Base-by-base conservation (phyloP, 768 basidiomycete genomes). In the Leccinum longicurvipes region DNA sequence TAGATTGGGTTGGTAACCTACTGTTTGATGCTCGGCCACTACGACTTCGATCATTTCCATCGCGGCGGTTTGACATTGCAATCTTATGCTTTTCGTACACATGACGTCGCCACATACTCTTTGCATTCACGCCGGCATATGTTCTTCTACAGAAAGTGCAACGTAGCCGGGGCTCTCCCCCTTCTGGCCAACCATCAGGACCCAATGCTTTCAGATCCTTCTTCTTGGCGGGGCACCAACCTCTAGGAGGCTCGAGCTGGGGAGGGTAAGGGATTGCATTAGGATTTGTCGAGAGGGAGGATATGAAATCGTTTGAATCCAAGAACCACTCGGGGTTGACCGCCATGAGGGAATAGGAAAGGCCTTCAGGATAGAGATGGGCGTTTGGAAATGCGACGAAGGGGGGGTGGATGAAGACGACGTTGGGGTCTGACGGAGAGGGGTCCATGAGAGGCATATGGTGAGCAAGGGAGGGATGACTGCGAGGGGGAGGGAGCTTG, bases 41-140 rank as follows among this genome's bases (percentile, higher is more conserved):
- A 31, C 88, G 80, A 56, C 79, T 80, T 47, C 82, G 79, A 48
- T 89, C 86, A 48, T 75, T 75, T 49, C 78, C 83, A 60, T 90
- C 91, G 51, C 91, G 83, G 29, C 91, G 79, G 63, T 93, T 93
- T 34, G 89, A 80, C 91, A 93, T 92, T 36, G 90, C 88, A 64
- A 93, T 89, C 72, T 90, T 91, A 69, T 93, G 90, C 66, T 92
- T 91, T 72, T 93, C 91, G 59, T 87, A 91, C 28, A 93, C 90
- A 69, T 93, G 90, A 47, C 90, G 79, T 56, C 90, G 76, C 90
- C 90, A 93, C 90, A 93, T 93, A 66, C 89, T 91, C 72, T 92
- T 91, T 6, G 90, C 91, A 67, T 93, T 93, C 29, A 90, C 87
- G 11, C 90, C 90, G 4, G 89, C 87, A 63, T 93, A 93, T 6